These are phyloP conservation scores for Panaeolus cyanescens DNA, from an alignment of 768 basidiomycete genomes.

Conservation along the genomic window DNA sequence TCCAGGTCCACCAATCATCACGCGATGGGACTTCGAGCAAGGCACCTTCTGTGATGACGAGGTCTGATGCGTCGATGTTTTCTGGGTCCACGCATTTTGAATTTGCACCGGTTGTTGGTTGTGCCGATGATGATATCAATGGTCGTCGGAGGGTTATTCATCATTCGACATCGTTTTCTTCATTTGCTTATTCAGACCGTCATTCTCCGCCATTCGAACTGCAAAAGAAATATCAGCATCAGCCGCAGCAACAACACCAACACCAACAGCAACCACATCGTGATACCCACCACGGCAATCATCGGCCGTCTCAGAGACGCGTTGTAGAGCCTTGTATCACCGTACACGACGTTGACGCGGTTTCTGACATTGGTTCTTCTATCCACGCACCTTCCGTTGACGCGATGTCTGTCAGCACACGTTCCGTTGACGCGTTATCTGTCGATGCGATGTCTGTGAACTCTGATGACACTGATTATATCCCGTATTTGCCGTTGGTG, in stretches of 20 bases:
- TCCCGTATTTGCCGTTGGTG: constrained; percentile 23
- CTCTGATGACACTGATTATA: constrained; percentile 14
- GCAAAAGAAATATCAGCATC: too few relatives aligned
- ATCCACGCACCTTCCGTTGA: background rate
- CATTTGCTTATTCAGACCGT: too few relatives aligned
- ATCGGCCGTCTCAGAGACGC: background rate
- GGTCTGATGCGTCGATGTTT: background rate
- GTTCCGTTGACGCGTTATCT: background rate
- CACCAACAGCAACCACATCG: too few relatives aligned
- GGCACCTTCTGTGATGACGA: background rate
- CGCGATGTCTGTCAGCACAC: background rate
- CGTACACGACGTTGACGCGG: background rate
- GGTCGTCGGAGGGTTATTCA: background rate
- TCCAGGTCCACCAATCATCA: background rate
- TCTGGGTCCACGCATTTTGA: background rate
- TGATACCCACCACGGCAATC: background rate
- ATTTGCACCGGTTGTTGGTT: background rate
- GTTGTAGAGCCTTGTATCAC: background rate
- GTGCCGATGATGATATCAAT: background rate
- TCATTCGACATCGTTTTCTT: background rate
- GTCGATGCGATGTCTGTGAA: background rate
- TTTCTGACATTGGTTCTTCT: background rate
- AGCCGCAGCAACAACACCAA: too few relatives aligned
- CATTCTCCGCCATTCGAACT: too few relatives aligned
- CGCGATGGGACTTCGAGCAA: background rate